Evolutionary conservation across 78 protist genomes (phyloP), one percentile per base, ranked within the genome.

Genomic region (Guillardia theta): DNA sequence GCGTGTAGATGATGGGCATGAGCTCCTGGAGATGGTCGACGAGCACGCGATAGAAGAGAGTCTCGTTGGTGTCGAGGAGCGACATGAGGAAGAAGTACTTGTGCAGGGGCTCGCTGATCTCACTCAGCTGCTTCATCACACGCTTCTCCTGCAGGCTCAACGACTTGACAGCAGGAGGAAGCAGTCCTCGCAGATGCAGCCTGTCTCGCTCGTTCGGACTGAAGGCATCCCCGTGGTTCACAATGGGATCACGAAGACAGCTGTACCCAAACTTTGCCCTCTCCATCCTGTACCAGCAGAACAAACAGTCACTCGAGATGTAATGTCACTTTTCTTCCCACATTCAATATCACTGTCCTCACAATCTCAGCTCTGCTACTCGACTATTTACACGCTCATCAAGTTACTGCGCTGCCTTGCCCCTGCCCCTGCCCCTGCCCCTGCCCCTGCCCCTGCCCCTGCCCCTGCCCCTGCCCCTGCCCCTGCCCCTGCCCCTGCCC

Each of bases 1-100:
- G 90, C 18, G 90, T 78, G 33, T 78, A 98, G 78, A 98, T 94
- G 53, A 98, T 37, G 64, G 99, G 99, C 88, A 95, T 93, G 92
- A 93, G 76, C 83, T 96, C 94, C 62, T 95, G 93, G 43, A 98
- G 39, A 78, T 96, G 92, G 10, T 96, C 96, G 8, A 87, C 4
- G 22, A 98, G 92, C 15, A 96, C 41, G 2, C 62, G 54, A 76
- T 97, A 98, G 95, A 97, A 98, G 36, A 98, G 96, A 0, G 97
- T 96, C 53, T 95, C 97, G 94, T 97, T 97, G 27, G 96, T n/a
- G 80, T 94, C 97, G 87, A 94, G 95, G 12, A 98, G 95, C 54
- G 93, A 87, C 92, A 41, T 77, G 43, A 87, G 58, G 58, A 27
- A 87, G 10, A 53, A 22, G 58, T 92, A 80, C 24, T 39, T 21